Base-by-base conservation (phyloP, 192 early-diverging fungal genomes). In the Mortierella antarctica region DNA sequence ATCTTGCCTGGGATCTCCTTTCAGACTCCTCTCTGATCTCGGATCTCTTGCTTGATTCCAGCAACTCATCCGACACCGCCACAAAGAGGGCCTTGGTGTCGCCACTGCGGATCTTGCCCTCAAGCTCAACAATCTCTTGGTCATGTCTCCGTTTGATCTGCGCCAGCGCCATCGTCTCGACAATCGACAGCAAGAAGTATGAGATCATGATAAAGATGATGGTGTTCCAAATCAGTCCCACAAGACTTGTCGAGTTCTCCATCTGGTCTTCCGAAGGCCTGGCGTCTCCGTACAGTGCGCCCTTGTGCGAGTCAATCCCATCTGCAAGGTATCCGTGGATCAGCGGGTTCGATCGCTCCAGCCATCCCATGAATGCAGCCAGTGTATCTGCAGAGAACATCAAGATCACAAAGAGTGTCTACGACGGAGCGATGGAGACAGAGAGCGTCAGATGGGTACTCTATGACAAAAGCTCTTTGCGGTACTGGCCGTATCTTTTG, bases 141-240 rank as follows among this genome's bases (percentile, higher is more conserved):
- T 87, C 80, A 50, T 86, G 87, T 55, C 79, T 62, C 55, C 89
- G 83, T 48, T 86, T 87, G 40, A 96, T 79, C 69, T 94, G 89
- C 45, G 93, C 85, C 57, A 94, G 81, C 4, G 96, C 96, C 76
- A 96, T 86, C 0, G 95, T 84, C 80, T 97, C 95, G 13, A 97
- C 86, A 23, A 94, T 92, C 65, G 92, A 94, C 10, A 95, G 65
- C 6, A 91, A 78, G 89, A 97, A 98, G 83, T 96, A 98, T 0
- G 87, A 82, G 48, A 97, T 88, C 95, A 95, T 98, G 13, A 89
- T 68, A n/a, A 87, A 83, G 17, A 98, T 84, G 48, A 97, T 71
- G 2, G 85, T 82, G 72, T 96, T 97, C 97, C 97, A 98, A 41
- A 88, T 83, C 0, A 85, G 77, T 6, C 87, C 87, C 53, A 93